Evolutionary conservation across 2,329 filamentous ascomycete genomes (phyloP).

Genomic region (Nannizziopsis barbatae): DNA sequence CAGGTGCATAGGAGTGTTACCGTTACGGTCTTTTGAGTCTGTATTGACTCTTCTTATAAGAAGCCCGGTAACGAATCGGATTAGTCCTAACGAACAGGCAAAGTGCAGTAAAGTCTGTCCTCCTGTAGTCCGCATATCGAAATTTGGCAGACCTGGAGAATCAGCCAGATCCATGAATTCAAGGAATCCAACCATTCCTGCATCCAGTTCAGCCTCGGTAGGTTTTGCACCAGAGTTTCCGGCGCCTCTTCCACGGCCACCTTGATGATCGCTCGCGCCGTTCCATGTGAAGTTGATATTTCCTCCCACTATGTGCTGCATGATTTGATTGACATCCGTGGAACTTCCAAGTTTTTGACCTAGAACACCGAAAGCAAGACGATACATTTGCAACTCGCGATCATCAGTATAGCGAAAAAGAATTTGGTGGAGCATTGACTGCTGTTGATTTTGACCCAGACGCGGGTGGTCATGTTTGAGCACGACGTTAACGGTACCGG

Average conservation of each 20-base stretch:
- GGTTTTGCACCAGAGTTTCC: conserved; percentile 31
- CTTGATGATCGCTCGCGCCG: conserved; percentile 34
- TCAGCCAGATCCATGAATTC: conserved; percentile 70
- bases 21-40: conserved; percentile 62
- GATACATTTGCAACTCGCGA: conserved; percentile 39
- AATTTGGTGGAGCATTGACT: conserved; percentile 36
- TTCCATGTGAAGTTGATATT: conserved; percentile 40
- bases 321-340: conserved; percentile 38
- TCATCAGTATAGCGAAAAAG: conserved; percentile 58
- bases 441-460: conserved; percentile 37
- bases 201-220: conserved; percentile 48
- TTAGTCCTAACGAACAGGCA: conserved; percentile 62
- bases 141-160: conserved; percentile 53
- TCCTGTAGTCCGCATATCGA: conserved; percentile 54
- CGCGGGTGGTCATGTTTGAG: conserved; percentile 48
- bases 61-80: conserved; percentile 64
- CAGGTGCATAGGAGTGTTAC: conserved; percentile 72
- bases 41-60: conserved; percentile 67
- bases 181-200: conserved; percentile 59
- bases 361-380: conserved; percentile 35
- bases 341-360: conserved; percentile 39
- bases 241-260: conserved; percentile 37
- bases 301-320: conserved; percentile 39
- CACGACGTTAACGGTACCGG: conserved; percentile 60
- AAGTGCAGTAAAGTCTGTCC: conserved; percentile 74